Base-by-base conservation (phyloP, 176 grass and related monocot genomes). In the Bothriochloa decipiens region DNA sequence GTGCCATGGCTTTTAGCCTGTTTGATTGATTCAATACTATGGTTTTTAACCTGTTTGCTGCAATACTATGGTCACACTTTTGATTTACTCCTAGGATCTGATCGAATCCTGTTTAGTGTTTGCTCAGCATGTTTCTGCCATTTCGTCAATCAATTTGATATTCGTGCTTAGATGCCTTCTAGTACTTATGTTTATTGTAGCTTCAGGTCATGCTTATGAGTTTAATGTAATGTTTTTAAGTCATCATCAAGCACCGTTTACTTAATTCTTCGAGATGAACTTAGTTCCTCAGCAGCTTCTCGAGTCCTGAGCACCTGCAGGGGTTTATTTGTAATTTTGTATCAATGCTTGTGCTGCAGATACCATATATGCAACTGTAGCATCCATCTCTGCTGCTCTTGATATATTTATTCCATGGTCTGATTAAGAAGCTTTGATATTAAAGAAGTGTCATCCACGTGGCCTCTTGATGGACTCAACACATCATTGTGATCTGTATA, bases 21-120 rank as follows among this genome's bases (percentile, higher is more conserved):
- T 63, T 40, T 78, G 61, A 32, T 32, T 32, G 29, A 68, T 73
- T 18, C 74, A 63, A 72, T 75, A 65, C 55, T 14, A 22, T 40
- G 75, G 46, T 63, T 81, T 58, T 87, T 37, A 86, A n/a, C 74
- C 60, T 16, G 23, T 63, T 40, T 78, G 61, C 75, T 74, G 32
- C 49, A 70, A 65, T 63, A 35, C 43, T 14, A 22, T 40, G 75
- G 46, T 63, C 62, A 76, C 64, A 76, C 42, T 87, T 69, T 69
- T 73, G 65, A 60, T 55, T 74, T 68, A 26, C 41, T 87, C 75
- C 84, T 83, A 90, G 75, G 75, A 84, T 87, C 70, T 63, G 70
- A 75, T 64, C 70, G 23, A 41, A 8, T 68, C 74, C 12, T 72
- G 46, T 68, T 7, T 26, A 50, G 47, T 65, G 57, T 68, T 65